A percentile compares a stretch with the other conserved stretches of the same genome.
Evolutionary conservation across 1,139 yeast genomes (phyloP).

Genomic region (Lodderomyces oxycetoniae): DNA sequence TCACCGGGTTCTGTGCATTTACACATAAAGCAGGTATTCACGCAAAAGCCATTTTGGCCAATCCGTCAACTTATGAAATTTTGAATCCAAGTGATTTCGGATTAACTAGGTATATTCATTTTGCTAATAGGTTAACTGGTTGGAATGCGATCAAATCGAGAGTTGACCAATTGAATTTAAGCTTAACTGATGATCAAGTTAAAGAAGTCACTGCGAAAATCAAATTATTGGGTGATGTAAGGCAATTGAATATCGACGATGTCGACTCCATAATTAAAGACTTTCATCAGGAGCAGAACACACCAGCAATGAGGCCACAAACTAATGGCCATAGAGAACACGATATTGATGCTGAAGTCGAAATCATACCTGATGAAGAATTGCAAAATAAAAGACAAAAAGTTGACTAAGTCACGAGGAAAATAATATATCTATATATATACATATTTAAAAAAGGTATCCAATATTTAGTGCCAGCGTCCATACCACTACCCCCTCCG

Average conservation of each 20-base stretch:
- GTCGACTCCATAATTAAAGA: constrained; percentile 96
- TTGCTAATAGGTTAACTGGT: constrained; percentile 96
- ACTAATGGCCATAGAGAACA: constrained; percentile 15
- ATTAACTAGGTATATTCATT: constrained; percentile 90
- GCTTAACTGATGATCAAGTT: constrained; percentile 86
- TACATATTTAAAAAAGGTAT: too few species aligned
- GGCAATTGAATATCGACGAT: constrained; percentile 92
- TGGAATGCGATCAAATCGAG: constrained; percentile 99
- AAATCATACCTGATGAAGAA: constrained; percentile 18
- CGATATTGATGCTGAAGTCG: constrained; percentile 15
- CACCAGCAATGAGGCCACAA: constrained; percentile 27
- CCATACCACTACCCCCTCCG: too few species aligned
- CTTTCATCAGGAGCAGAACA: constrained; percentile 65
- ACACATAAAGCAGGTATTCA: constrained; percentile 99
- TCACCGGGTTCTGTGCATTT: constrained; percentile 98
- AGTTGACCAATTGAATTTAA: constrained; percentile 92
- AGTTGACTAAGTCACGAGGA: constrained; percentile 8
- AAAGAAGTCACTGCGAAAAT: constrained; percentile 93
- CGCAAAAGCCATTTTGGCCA: constrained; percentile 97
- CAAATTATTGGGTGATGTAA: constrained; percentile 90
- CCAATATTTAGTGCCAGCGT: too few species aligned
- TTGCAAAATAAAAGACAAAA: constrained; percentile 38
- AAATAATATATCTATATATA: too few species aligned
- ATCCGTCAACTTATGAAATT: constrained; percentile 96
- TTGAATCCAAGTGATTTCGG: constrained; percentile 94